Base-by-base conservation (phyloP, 1,284 basidiomycete genomes). In the Cutaneotrichosporon mucoides region DNA sequence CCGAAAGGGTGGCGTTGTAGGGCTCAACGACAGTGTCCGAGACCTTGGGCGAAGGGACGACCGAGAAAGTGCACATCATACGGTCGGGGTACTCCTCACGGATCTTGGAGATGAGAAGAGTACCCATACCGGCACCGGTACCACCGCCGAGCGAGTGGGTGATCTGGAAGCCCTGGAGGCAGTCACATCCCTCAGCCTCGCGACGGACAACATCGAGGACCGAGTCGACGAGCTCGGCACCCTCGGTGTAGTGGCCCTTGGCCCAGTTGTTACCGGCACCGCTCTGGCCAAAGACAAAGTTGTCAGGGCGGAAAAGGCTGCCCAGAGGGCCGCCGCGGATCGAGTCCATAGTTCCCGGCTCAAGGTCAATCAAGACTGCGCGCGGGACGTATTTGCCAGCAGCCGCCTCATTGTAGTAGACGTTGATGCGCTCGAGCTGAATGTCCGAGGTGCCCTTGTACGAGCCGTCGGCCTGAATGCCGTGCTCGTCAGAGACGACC, bases 281-380 rank as follows among this genome's bases (percentile, higher is more conserved):
- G 63, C 76, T 79, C 75, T 83, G 82, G 55, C 82, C 82, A 65
- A 82, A 81, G 59, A 83, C 81, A 62, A 83, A 82, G 79, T 82
- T 84, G 75, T 83, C 83, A n/a, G 82, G 82, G 60, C 82, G 76
- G 80, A 83, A 83, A 48, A 83, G 76, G 56, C 66, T 68, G 60
- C 81, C 82, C 53, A 83, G 75, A 47, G 80, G 79, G 51, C 81
- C 81, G 65, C 88, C 87, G 77, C 90, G 87, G 71, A 94, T 87
- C 66, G 90, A 89, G 80, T 96, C 92, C 92, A 96, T 95, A 56
- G 93, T 96, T 74, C 93, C 94, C 47, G 94, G 93, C 82, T 96
- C 93, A 66, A 97, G 85, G 80, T 97, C 93, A 75, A 95, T 84
- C 73, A 95, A 83, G 77, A 96, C 90, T 61, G 93, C 92, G 78